Percentiles rank a stretch among this genome's conserved stretches.
Conservation (phyloP, 352 stramenopile genomes). For the Thalassiosira livingstoniorum region DNA sequence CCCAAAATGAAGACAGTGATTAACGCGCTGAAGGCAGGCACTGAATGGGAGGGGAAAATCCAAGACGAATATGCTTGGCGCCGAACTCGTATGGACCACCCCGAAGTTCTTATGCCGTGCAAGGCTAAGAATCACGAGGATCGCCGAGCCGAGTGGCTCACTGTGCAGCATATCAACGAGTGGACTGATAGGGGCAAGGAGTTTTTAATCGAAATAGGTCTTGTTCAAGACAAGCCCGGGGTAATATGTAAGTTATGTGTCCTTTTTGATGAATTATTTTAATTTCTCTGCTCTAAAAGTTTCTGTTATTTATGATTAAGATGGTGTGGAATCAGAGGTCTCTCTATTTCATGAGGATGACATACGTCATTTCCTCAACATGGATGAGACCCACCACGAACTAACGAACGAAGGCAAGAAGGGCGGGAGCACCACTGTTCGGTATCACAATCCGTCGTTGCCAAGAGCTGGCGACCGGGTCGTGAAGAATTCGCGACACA, state of each 20-base stretch:
- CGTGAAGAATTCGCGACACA: background rate
- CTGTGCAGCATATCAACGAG: slow-evolving; percentile 12
- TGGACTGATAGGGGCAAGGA: slow-evolving; percentile 20
- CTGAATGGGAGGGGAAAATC: slow-evolving; percentile 14
- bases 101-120: slow-evolving; percentile 18
- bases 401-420: too few species aligned
- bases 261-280: slow-evolving; percentile 1
- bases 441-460: background rate
- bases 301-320: slow-evolving; percentile 4
- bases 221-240: slow-evolving; percentile 23
- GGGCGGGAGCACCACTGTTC: too few species aligned
- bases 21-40: slow-evolving; percentile 16
- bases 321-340: background rate
- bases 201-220: slow-evolving; percentile 17
- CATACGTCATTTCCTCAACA: too few species aligned
- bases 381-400: too few species aligned
- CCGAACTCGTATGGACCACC: slow-evolving; percentile 1
- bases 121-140: slow-evolving; percentile 34
- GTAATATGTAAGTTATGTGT: slow-evolving; percentile 26
- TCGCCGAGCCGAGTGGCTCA: slow-evolving; percentile 25
- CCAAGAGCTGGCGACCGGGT: background rate
- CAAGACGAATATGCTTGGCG: slow-evolving; percentile 23
- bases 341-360: background rate
- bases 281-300: background rate
- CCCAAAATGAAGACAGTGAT: slow-evolving; percentile 10